Evolutionary conservation across 331 rosid species (phyloP), one percentile per base, ranked within the genome.

Genomic region (Quercus lobata): DNA sequence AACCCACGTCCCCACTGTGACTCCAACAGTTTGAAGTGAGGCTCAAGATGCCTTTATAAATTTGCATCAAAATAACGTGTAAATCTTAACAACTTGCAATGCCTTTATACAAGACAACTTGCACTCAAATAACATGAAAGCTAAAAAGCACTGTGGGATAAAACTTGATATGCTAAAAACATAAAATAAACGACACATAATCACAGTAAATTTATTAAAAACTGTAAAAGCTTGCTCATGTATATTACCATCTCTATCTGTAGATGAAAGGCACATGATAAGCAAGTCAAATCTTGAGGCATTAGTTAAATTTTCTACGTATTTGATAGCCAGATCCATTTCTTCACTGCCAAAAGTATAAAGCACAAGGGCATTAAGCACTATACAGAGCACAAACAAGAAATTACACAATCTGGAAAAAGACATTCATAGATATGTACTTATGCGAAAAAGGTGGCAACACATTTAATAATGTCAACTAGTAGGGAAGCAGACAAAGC

Each of bases 261-360:
- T 37, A 74, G 94, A 79, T 71, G 96, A 81, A 71, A 95, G 91
- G 86, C 93, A 89, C 97, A 93, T 76, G 78, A 83, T 75, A 16
- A 93, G 90, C 80, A 91, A 63, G 79, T 85, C 90, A 79, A 91
- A 93, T 84, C 96, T 91, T 7, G 97, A 89, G 32, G 91, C 91
- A 78, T 87, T 88, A 52, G 90, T 89, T 87, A 96, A 84, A 70
- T 88, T 82, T 73, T 93, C 96, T 78, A 96, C 60, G 72, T 82
- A 86, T 75, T 80, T 86, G 77, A 96, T 65, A 24, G 90, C 93
- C 69, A 91, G 80, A 66, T 85, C 96, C 83, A 81, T 86, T 49
- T 93, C 98, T 72, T 93, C 94, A 30, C 98, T 96, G 93, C 82
- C 72, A 81, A 77, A 78, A 82, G 32, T 21, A 75, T n/a, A 76